A percentile compares a stretch with the other conserved stretches of the same genome.
Conservation (phyloP, 208 protist genomes). For the Wallacemonas rigidus region DNA sequence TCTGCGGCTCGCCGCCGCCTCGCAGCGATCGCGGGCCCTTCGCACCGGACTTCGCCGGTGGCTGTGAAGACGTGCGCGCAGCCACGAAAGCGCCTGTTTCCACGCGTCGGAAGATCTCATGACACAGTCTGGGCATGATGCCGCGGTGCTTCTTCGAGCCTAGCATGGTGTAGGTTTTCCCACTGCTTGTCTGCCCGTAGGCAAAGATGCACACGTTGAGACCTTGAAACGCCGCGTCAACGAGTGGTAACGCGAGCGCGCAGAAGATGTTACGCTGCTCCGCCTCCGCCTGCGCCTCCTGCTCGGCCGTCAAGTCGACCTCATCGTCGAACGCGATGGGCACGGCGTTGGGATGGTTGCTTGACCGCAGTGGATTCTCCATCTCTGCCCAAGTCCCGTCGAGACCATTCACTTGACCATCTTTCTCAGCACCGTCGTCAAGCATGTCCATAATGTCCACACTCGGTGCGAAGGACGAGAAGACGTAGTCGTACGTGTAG, state of each 20-base stretch:
- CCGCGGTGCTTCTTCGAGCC: constrained; percentile 70
- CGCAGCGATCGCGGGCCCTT: background rate
- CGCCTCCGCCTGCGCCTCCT: constrained; percentile 45
- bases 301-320: constrained; percentile 20
- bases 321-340: constrained; percentile 8
- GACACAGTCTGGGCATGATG: constrained; percentile 71
- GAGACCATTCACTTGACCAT: background rate
- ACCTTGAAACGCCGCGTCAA: constrained; percentile 51
- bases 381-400: constrained; percentile 8
- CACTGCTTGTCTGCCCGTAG: constrained; percentile 90
- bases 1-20: background rate
- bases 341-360: background rate
- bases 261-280: constrained; percentile 60
- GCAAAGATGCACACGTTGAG: constrained; percentile 90
- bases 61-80: background rate
- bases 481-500: constrained; percentile 71
- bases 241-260: constrained; percentile 44
- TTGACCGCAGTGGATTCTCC: background rate
- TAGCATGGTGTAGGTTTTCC: constrained; percentile 95
- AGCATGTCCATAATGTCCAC: constrained; percentile 32
- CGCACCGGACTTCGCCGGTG: background rate
- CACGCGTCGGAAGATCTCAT: constrained; percentile 53
- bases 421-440: background rate
- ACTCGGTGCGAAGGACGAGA: constrained; percentile 56
- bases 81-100: constrained; percentile 1